A percentile compares a stretch with the other conserved stretches of the same genome.
Evolutionary conservation across 352 stramenopile genomes (phyloP).

Genomic region (Thraustochytrium striatum): DNA sequence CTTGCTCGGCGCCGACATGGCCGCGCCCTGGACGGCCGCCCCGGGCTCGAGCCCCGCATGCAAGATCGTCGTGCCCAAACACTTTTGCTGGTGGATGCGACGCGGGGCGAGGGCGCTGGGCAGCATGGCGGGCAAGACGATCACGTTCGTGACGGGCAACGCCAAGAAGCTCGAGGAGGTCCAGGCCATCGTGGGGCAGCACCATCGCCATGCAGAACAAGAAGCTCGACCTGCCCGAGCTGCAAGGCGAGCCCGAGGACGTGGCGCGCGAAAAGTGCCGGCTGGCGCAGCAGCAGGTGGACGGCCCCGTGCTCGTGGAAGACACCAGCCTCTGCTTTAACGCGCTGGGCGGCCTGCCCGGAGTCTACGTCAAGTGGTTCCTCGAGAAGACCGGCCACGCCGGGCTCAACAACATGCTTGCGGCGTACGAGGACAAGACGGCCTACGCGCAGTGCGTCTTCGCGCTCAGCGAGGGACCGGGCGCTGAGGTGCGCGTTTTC

Average conservation of each 20-base stretch:
- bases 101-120: background rate
- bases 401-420: constrained; percentile 86
- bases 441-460: constrained; percentile 95
- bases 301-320: constrained; percentile 73
- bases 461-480: constrained; percentile 72
- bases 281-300: constrained; percentile 62
- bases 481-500: constrained; percentile 61
- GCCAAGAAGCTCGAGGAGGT: constrained; percentile 75
- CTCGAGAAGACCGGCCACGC: constrained; percentile 84
- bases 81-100: too few relatives aligned
- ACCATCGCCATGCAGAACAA: constrained; percentile 50
- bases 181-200: constrained; percentile 68
- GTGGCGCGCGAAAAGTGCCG: constrained; percentile 90
- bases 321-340: constrained; percentile 96
- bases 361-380: constrained; percentile 98
- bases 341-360: constrained; percentile 83
- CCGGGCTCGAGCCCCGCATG: too few relatives aligned
- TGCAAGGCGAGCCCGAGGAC: constrained; percentile 90
- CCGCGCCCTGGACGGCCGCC: too few relatives aligned
- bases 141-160: constrained; percentile 79
- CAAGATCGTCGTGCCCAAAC: too few relatives aligned
- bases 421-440: constrained; percentile 86
- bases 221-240: constrained; percentile 87
- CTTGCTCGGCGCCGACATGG: too few relatives aligned
- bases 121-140: constrained; percentile 10